Evolutionary conservation across 371 early-diverging fungal genomes (phyloP), one percentile per base, ranked within the genome.

Genomic region (Mortierella sp.): DNA sequence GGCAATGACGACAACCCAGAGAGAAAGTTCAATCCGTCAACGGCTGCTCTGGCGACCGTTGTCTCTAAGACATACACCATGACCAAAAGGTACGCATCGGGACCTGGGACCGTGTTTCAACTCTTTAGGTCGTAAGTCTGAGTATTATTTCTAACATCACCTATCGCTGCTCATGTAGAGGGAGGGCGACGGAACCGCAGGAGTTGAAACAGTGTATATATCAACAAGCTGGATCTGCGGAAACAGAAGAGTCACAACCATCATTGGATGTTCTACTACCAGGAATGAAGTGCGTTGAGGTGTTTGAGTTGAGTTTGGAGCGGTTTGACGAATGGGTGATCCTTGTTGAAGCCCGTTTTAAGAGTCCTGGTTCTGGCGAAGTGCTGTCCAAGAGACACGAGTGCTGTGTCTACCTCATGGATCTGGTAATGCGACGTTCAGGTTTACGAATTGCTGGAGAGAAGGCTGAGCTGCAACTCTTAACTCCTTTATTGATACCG

Each of bases 391-490:
- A 82, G 75, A 79, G 73, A 34, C 86, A 82, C 19, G 86, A 86
- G 34, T 86, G 81, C n/a, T 79, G 82, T 26, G 70, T 86, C 52
- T 86, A 86, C 47, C 75, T 86, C 14, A 19, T 86, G 6, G 86
- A 86, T 50, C 82, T 82, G 80, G 86, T 82, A 83, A 58, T 9
- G 19, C 3, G 19, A 28, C n/a, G 1, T 14, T 42, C 19, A 31
- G 16, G n/a, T 21, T n/a, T n/a, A 45, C 11, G 9, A 24, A n/a
- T 10, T 70, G 0, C 31, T 52, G 26, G 14, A 6, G n/a, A 5
- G 21, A 10, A 21, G 8, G 1, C 26, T n/a, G 48, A 68, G 28
- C 1, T 14, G 11, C 26, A 11, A 28, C 52, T 34, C 47, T 34
- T 65, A 16, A n/a, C 26, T 24, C 14, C 26, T 26, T 31, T 3